Percentiles rank a stretch among this genome's conserved stretches.
Evolutionary conservation across 768 basidiomycete species (phyloP).

Genomic region (Collybia nuda): DNA sequence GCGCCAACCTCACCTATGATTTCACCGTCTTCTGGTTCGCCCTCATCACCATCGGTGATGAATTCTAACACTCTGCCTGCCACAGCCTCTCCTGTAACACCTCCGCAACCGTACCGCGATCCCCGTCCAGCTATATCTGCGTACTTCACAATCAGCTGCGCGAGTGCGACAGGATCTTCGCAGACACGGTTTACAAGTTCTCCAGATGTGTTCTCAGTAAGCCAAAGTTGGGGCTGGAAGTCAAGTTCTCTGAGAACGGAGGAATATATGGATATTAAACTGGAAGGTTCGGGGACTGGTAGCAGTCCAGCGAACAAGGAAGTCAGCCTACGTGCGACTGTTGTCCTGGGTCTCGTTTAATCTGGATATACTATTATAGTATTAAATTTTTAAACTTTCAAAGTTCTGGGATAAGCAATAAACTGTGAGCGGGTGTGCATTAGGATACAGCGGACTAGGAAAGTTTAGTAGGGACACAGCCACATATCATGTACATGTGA

Average conservation of each 20-base stretch:
- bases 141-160: slow-evolving; percentile 83
- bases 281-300: slow-evolving; percentile 24
- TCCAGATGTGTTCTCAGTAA: slow-evolving; percentile 81
- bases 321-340: slow-evolving; percentile 74
- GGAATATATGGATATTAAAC: slow-evolving; percentile 44
- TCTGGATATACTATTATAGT: not conserved
- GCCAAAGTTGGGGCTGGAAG: slow-evolving; percentile 96
- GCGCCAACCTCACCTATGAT: slow-evolving; percentile 19
- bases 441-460: too few relatives aligned
- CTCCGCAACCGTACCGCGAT: slow-evolving; percentile 74
- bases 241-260: slow-evolving; percentile 49
- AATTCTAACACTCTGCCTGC: slow-evolving; percentile 31
- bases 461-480: too few relatives aligned
- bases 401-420: too few relatives aligned
- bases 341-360: slow-evolving; percentile 75
- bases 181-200: slow-evolving; percentile 83
- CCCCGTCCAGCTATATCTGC: slow-evolving; percentile 69
- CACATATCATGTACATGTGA: not conserved
- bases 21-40: slow-evolving; percentile 21
- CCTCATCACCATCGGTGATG: slow-evolving; percentile 11
- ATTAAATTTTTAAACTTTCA: too few relatives aligned
- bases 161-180: slow-evolving; percentile 77
- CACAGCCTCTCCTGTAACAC: slow-evolving; percentile 44
- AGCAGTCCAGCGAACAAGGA: slow-evolving; percentile 32
- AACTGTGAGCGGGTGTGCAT: too few relatives aligned